phyloP scores from a whole-genome alignment of 1,284 basidiomycete genomes.

The Ganoderma sinense region DNA sequence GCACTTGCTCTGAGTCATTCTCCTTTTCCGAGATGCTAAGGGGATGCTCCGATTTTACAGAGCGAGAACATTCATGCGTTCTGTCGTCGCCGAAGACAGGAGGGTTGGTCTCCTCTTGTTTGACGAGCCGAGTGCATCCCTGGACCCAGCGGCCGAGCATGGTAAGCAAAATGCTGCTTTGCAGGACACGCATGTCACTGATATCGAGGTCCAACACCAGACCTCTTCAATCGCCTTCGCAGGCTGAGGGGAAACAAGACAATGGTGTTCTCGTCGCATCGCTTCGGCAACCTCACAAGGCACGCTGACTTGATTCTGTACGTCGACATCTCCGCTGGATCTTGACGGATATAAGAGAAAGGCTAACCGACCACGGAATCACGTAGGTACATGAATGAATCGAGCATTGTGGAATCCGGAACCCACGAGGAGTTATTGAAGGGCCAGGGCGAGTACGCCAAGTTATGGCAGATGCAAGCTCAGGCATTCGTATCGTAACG shows the following conservation, averaged over 20 bases:
- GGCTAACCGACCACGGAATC: background rate
- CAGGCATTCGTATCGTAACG: slow-evolving; percentile 52
- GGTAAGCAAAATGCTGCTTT: slow-evolving; percentile 44
- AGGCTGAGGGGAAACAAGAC: slow-evolving; percentile 62
- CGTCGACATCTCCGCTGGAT: slow-evolving; percentile 8
- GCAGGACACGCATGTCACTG: background rate
- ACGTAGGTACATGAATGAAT: slow-evolving; percentile 66
- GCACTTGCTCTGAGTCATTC: background rate
- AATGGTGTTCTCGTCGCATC: slow-evolving; percentile 74
- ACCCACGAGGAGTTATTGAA: slow-evolving; percentile 58
- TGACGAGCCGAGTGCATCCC: background rate
- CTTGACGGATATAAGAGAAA: background rate
- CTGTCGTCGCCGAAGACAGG: background rate
- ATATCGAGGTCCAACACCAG: slow-evolving; percentile 43
- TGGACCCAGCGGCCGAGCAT: slow-evolving; percentile 69
- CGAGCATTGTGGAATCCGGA: slow-evolving; percentile 58
- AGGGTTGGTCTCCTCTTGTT: background rate
- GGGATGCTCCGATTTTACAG: background rate
- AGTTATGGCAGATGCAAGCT: slow-evolving; percentile 62
- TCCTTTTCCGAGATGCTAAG: background rate
- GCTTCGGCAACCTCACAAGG: slow-evolving; percentile 71
- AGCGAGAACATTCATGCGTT: background rate
- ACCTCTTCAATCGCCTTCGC: slow-evolving; percentile 60
- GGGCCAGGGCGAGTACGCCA: slow-evolving; percentile 57
- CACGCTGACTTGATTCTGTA: slow-evolving; percentile 70